Percentiles rank a stretch among this genome's conserved stretches.
Evolutionary conservation across 257 asterid species (phyloP).

Genomic region (Jacaranda copaia): DNA sequence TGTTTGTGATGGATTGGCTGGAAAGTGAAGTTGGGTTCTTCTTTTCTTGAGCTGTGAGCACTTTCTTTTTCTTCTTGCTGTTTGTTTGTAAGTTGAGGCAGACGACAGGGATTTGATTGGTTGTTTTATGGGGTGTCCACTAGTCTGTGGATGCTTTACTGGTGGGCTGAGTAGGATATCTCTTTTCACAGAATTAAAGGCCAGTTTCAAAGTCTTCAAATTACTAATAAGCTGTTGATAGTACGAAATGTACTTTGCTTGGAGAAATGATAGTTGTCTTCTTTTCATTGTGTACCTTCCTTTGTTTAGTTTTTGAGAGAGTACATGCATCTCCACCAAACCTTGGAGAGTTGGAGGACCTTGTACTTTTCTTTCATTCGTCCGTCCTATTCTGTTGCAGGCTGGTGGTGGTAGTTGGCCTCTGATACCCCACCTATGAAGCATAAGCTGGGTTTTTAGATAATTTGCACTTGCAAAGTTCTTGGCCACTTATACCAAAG

Average conservation of each 20-base stretch:
- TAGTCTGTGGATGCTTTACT: constrained; percentile 12
- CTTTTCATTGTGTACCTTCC: constrained; percentile 1
- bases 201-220: constrained; percentile 14
- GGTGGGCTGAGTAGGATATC: constrained; percentile 29
- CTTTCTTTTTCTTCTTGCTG: constrained; percentile 40
- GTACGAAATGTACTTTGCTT: constrained; percentile 44
- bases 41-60: constrained; percentile 40
- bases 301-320: constrained; percentile 21
- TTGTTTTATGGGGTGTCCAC: constrained; percentile 39
- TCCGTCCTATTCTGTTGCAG: constrained; percentile 5
- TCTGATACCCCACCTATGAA: background rate
- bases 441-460: background rate
- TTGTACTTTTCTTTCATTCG: constrained; percentile 30
- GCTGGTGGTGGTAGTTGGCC: constrained; percentile 16
- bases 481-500: background rate
- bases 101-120: constrained; percentile 34
- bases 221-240: constrained; percentile 38
- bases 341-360: constrained; percentile 13
- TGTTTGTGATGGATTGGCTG: constrained; percentile 35
- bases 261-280: constrained; percentile 21
- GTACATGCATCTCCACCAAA: constrained; percentile 29
- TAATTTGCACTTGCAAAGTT: background rate
- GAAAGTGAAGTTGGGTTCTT: constrained; percentile 46
- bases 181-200: constrained; percentile 34
- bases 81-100: constrained; percentile 38